Conservation (phyloP, 2,329 filamentous ascomycete species). For the Stagonosporopsis chrysanthemi region DNA sequence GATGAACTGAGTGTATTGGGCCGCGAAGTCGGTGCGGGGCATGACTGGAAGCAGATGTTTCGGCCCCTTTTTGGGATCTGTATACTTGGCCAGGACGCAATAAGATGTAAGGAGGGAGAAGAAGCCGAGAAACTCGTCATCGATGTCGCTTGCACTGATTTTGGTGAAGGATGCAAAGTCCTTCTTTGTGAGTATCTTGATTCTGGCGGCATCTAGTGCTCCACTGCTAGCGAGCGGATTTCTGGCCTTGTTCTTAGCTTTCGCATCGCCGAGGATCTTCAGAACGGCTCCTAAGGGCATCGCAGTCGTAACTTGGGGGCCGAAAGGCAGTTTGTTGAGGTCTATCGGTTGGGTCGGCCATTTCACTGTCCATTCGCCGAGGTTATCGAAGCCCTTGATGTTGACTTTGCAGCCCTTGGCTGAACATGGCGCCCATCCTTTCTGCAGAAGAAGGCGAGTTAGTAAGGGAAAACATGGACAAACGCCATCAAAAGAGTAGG, state of each 20-base stretch:
- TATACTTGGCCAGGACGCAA: conserved; percentile 17
- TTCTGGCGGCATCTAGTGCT: neutral
- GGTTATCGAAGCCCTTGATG: neutral
- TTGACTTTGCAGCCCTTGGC: neutral
- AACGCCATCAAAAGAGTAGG: too few relatives aligned
- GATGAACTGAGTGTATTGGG: conserved; percentile 20
- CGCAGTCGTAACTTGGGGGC: neutral
- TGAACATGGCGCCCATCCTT: neutral
- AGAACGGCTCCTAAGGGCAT: neutral
- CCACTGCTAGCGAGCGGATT: neutral
- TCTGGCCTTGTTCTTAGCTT: neutral
- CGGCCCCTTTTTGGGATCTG: conserved; percentile 16
- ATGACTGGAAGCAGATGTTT: conserved; percentile 21
- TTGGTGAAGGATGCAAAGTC: conserved; percentile 8
- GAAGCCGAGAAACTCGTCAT: conserved; percentile 21
- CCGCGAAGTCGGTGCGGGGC: conserved; percentile 22
- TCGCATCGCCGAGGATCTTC: neutral
- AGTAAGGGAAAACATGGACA: neutral
- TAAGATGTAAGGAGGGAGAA: conserved; percentile 23
- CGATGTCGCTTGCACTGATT: conserved; percentile 17
- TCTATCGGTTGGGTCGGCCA: neutral
- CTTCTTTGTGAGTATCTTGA: neutral
- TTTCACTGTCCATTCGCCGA: neutral
- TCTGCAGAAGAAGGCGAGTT: neutral
- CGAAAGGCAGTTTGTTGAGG: neutral